These are phyloP conservation scores for Westerdykella ornata DNA, from an alignment of 2,329 filamentous ascomycete species.

Conservation along the genomic window DNA sequence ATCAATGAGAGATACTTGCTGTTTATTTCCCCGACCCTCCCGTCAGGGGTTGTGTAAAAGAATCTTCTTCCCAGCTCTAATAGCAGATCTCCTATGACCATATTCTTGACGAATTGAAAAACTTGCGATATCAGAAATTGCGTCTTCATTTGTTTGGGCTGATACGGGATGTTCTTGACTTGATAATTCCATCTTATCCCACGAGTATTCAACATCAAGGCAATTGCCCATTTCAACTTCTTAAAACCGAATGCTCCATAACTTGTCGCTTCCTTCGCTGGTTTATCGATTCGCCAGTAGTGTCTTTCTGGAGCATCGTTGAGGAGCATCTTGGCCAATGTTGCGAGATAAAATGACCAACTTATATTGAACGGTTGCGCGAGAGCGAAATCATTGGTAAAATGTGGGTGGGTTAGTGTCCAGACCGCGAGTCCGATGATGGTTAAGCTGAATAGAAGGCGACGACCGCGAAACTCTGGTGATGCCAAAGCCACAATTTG, in stretches of 20 bases:
- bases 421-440: constrained; percentile 3
- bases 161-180: constrained; percentile 8
- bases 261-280: constrained; percentile 1
- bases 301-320: not conserved
- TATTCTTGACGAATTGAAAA: not conserved
- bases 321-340: constrained; percentile 6
- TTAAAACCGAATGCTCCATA: constrained; percentile 2
- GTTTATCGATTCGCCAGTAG: constrained; percentile 7
- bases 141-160: not conserved
- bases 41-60: constrained; percentile 1
- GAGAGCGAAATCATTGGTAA: constrained; percentile 1
- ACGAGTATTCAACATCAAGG: constrained; percentile 7
- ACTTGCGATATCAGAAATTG: constrained; percentile 3
- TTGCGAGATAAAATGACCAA: constrained; percentile 8
- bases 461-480: constrained; percentile 5
- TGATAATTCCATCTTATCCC: constrained; percentile 8
- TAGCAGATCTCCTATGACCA: constrained; percentile 7
- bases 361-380: constrained; percentile 5
- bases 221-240: constrained; percentile 8
- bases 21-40: not conserved
- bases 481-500: constrained; percentile 3
- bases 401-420: constrained; percentile 1
- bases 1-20: constrained; percentile 6
- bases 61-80: constrained; percentile 1
- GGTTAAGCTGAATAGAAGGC: not conserved